Evolutionary conservation across 768 basidiomycete genomes (phyloP), one percentile per base, ranked within the genome.

Genomic region (Butyriboletus loyo): DNA sequence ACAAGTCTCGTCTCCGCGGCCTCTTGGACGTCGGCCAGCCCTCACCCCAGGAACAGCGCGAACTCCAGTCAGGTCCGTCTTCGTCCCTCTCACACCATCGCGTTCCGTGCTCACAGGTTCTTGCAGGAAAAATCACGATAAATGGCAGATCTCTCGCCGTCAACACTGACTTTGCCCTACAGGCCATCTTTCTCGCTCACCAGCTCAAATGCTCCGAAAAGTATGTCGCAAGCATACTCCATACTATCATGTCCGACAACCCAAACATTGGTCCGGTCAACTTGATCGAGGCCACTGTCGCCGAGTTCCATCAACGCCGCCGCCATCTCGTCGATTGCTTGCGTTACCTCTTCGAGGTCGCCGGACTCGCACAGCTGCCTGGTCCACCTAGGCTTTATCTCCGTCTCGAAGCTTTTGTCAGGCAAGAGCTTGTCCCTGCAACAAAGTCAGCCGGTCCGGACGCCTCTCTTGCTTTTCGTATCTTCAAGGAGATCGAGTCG

Each of bases 161-260:
- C 57, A 92, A 90, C 66, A 68, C 81, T 14, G 87, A 93, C 64
- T 92, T 93, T 68, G 84, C 83, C 14, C 82, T 80, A 45, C 90
- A 90, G 66, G 82, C 78, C 50, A 67, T 89, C 50, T 89, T 91
- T 69, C 80, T 95, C 50, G 83, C 93, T 0, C 83, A 88, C 63
- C 83, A 90, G 49, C 84, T 97, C 48, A 78, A 82, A 61, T 84
- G 84, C 58, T 95, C 93, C 13, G 93, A 96, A 72, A 82, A 85
- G 59, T 84, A 89, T 68, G 72, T 85, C 46, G 89, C 92, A 5
- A 75, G 76, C 21, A 78, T 92, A 17, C 74, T 92, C 41, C 82
- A 87, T 52, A 71, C 78, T 21, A 76, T 87, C 37, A 84, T 85
- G 72, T 60, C 77, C 1, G 72, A 77, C 53, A 83, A 85, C 61